Evolutionary conservation across 2,329 filamentous ascomycete species (phyloP).

Genomic region (Tothia fuscella): DNA sequence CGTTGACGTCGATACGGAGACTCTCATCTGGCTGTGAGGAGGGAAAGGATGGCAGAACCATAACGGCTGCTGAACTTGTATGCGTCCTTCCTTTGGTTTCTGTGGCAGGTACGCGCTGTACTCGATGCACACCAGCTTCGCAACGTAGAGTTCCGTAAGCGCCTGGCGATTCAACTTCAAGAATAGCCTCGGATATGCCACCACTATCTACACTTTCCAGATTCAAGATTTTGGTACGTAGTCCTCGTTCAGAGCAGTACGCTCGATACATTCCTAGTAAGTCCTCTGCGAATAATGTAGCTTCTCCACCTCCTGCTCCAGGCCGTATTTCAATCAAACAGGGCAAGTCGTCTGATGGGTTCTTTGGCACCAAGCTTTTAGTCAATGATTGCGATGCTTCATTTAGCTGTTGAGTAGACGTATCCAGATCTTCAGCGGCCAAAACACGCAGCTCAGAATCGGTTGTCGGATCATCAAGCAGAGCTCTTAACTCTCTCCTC

Average conservation of each 20-base stretch:
- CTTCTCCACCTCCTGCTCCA: constrained; percentile 83
- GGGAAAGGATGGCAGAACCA: constrained; percentile 79
- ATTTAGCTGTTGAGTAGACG: constrained; percentile 50
- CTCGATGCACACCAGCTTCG: constrained; percentile 89
- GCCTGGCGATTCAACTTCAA: constrained; percentile 66
- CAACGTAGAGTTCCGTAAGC: constrained; percentile 73
- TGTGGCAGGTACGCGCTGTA: constrained; percentile 85
- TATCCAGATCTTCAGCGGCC: constrained; percentile 56
- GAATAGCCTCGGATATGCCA: constrained; percentile 64
- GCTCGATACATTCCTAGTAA: constrained; percentile 80
- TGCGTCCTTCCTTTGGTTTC: constrained; percentile 87
- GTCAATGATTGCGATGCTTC: constrained; percentile 57
- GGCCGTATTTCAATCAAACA: constrained; percentile 88
- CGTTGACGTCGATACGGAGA: constrained; percentile 53
- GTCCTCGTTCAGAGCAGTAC: constrained; percentile 59
- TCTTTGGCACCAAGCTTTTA: constrained; percentile 66
- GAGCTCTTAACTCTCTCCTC: constrained; percentile 56
- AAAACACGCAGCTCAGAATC: constrained; percentile 48
- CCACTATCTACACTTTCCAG: constrained; percentile 61
- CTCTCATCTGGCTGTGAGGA: constrained; percentile 37
- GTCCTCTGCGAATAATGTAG: constrained; percentile 77
- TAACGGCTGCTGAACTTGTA: constrained; percentile 82
- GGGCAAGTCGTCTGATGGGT: constrained; percentile 80
- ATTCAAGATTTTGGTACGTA: constrained; percentile 60
- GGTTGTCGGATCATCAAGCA: constrained; percentile 57